A percentile compares a stretch with the other conserved stretches of the same genome.
These are phyloP conservation scores for Nannochloropsis gaditana DNA, from an alignment of 108 stramenopile genomes.

Conservation along the genomic window DNA sequence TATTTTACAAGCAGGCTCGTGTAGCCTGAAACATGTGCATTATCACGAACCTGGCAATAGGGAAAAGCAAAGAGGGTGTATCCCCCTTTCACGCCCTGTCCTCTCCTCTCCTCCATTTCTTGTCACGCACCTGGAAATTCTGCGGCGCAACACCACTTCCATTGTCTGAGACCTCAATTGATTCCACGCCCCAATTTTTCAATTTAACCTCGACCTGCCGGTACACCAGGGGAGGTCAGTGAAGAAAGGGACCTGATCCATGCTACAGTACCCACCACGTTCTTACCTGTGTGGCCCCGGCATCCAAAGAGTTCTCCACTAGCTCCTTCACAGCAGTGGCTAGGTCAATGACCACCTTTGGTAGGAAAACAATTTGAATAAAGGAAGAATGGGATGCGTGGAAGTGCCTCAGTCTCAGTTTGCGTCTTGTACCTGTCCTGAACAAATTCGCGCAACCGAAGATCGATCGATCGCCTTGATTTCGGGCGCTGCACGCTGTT, in stretches of 20 bases:
- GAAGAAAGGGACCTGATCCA: too few species aligned
- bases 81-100: neutral
- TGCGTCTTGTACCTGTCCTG: slow-evolving; percentile 22
- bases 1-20: too few species aligned
- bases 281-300: slow-evolving; percentile 27
- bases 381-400: neutral
- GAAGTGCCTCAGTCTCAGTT: neutral
- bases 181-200: slow-evolving; percentile 45
- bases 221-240: too few species aligned
- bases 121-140: neutral
- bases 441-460: slow-evolving; percentile 42
- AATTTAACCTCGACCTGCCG: slow-evolving; percentile 52
- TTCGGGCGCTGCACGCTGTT: slow-evolving; percentile 21
- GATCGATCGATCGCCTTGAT: slow-evolving; percentile 45
- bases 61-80: too few species aligned
- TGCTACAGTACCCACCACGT: neutral
- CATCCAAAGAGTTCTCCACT: slow-evolving; percentile 57
- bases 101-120: neutral
- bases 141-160: slow-evolving; percentile 44
- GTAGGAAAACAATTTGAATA: neutral
- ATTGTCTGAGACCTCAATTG: slow-evolving; percentile 59
- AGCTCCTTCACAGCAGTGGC: slow-evolving; percentile 60
- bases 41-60: too few species aligned
- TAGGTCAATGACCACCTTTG: slow-evolving; percentile 55
- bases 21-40: too few species aligned